These are phyloP conservation scores for Prinsepia uniflora DNA, from an alignment of 306 rosid genomes.

Conservation along the genomic window DNA sequence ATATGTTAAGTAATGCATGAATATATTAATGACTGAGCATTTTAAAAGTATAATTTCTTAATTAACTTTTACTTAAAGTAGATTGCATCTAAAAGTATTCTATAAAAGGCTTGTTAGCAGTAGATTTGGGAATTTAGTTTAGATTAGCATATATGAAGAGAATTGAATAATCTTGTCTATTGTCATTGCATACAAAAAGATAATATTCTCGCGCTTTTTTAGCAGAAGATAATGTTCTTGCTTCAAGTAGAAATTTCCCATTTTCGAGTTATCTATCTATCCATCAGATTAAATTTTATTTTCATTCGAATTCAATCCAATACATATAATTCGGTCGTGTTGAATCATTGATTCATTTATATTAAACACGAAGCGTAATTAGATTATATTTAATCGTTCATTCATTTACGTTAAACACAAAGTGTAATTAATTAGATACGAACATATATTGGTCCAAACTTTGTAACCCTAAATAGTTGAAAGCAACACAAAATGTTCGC, in stretches of 20 bases:
- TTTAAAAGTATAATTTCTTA: too few species aligned
- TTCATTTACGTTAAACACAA: not conserved
- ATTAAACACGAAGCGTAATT: too few species aligned
- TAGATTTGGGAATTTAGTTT: not conserved
- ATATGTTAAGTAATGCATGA: too few species aligned
- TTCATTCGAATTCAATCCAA: too few species aligned
- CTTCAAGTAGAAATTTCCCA: not conserved
- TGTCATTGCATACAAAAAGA: not conserved
- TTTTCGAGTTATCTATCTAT: not conserved
- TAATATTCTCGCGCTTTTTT: too few species aligned
- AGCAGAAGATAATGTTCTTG: not conserved
- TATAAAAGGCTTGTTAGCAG: not conserved
- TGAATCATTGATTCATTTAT: too few species aligned
- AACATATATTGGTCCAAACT: not conserved
- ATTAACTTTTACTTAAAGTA: too few species aligned
- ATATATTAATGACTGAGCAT: too few species aligned
- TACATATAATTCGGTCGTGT: too few species aligned
- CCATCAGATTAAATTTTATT: too few species aligned
- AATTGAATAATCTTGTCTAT: not conserved
- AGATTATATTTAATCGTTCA: not conserved
- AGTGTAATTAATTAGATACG: not conserved
- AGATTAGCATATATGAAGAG: not conserved
- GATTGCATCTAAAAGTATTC: too few species aligned
- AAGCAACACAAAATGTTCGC: not conserved
- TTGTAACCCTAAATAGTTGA: not conserved